A percentile compares a stretch with the other conserved stretches of the same genome.
Conservation (phyloP, 2,329 filamentous ascomycete species). For the Fusarium sublunatum region DNA sequence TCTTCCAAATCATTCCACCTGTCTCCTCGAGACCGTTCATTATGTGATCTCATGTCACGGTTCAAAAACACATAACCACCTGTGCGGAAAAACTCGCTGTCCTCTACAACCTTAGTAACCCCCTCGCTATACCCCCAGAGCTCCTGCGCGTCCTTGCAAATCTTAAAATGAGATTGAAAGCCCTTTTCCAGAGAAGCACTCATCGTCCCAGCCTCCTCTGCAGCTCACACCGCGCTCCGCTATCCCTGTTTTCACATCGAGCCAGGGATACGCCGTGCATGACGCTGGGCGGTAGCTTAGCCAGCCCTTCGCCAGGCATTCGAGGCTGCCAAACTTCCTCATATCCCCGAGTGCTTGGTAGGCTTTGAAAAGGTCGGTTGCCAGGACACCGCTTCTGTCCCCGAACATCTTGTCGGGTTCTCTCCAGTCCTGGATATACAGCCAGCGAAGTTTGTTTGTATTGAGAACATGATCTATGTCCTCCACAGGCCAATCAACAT, state of each 20-base stretch:
- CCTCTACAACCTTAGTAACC: neutral
- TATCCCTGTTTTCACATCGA: neutral
- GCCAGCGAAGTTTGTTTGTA: neutral
- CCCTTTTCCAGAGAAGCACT: neutral
- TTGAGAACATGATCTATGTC: accelerated
- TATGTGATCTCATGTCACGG: too few relatives aligned
- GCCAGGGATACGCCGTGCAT: neutral
- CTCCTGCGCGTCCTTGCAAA: constrained; percentile 2
- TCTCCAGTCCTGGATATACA: neutral
- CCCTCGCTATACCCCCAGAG: neutral
- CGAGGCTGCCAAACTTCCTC: neutral
- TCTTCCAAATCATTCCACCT: too few relatives aligned
- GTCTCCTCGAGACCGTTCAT: too few relatives aligned
- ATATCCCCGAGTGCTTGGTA: neutral
- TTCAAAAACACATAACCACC: too few relatives aligned
- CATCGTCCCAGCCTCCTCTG: neutral
- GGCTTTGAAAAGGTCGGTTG: neutral
- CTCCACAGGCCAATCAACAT: too few relatives aligned
- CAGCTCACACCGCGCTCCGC: constrained; percentile 7
- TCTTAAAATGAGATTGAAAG: constrained; percentile 7
- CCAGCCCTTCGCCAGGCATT: neutral
- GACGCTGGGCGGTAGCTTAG: neutral
- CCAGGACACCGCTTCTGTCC: neutral
- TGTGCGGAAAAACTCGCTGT: neutral
- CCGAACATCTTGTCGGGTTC: too few relatives aligned